Conservation (phyloP, 768 basidiomycete genomes). For the Leucocoprinus birnbaumii region DNA sequence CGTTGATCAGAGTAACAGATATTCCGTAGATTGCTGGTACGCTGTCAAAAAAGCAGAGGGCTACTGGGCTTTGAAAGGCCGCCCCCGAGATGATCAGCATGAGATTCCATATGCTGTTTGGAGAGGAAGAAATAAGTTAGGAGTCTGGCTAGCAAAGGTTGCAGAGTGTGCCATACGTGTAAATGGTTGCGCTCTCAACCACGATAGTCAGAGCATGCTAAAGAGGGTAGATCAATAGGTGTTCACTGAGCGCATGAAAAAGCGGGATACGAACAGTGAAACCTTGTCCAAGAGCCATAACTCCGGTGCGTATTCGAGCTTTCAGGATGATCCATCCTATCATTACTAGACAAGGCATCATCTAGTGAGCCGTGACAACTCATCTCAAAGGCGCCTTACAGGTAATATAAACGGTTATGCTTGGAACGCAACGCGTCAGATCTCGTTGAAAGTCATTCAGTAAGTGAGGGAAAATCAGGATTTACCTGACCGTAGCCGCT, state of each 20-base stretch:
- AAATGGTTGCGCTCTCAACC: slow-evolving; percentile 14
- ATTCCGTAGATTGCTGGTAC: slow-evolving; percentile 6
- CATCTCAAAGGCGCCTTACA: background rate
- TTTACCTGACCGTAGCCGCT: background rate
- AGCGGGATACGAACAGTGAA: background rate
- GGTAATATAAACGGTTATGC: background rate
- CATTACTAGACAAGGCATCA: background rate
- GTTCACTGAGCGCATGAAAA: background rate
- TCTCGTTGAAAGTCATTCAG: too few species aligned
- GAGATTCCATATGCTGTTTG: background rate
- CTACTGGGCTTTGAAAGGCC: slow-evolving; percentile 2
- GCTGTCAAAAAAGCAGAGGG: slow-evolving; percentile 8
- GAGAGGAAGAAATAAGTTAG: too few species aligned
- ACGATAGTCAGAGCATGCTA: slow-evolving; percentile 1
- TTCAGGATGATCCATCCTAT: background rate
- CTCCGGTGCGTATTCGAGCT: background rate
- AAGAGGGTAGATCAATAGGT: background rate
- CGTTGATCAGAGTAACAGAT: slow-evolving; percentile 7
- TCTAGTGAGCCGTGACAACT: background rate
- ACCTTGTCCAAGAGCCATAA: background rate
- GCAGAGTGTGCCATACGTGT: slow-evolving; percentile 1
- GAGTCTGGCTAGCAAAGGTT: too few species aligned
- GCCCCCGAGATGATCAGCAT: background rate
- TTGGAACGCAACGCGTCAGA: background rate
- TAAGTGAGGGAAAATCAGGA: background rate